Evolutionary conservation across 352 stramenopile genomes (phyloP).

Genomic region (Globisporangium sylvaticum): DNA sequence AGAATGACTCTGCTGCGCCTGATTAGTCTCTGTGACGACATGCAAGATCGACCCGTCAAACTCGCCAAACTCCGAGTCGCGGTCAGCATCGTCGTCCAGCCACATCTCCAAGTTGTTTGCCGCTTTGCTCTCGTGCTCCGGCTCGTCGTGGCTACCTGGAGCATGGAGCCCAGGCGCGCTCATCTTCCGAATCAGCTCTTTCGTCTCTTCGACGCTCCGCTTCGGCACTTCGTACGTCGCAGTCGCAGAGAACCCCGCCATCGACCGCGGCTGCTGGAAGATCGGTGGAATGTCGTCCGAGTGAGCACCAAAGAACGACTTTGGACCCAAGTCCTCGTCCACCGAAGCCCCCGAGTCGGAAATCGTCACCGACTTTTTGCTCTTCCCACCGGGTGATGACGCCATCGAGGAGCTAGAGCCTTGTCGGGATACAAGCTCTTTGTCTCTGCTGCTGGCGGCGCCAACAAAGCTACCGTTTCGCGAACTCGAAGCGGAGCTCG

Average conservation of each 20-base stretch:
- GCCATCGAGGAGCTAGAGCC: neutral
- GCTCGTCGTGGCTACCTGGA: slow-evolving; percentile 8
- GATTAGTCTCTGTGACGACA: neutral
- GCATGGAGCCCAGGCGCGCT: neutral
- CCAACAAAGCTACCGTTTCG: neutral
- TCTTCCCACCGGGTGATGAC: neutral
- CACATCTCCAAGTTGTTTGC: neutral
- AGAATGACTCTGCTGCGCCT: neutral
- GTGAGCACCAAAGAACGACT: slow-evolving; percentile 16
- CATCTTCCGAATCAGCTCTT: slow-evolving; percentile 19
- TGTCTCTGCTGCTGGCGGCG: neutral
- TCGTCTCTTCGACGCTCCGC: slow-evolving; percentile 8
- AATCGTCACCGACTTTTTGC: slow-evolving; percentile 3
- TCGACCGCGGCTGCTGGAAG: slow-evolving; percentile 11
- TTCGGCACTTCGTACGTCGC: slow-evolving; percentile 18
- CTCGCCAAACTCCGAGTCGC: slow-evolving; percentile 11
- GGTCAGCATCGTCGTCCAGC: slow-evolving; percentile 1
- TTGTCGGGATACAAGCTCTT: neutral
- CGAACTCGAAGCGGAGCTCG: slow-evolving; percentile 6
- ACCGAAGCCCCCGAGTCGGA: neutral
- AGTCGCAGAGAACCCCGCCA: slow-evolving; percentile 10
- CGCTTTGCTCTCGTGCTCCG: slow-evolving; percentile 17
- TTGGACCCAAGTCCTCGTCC: slow-evolving; percentile 1
- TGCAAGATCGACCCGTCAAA: slow-evolving; percentile 30
- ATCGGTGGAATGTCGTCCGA: slow-evolving; percentile 7